These are phyloP conservation scores for Trichoderma gamsii DNA, from an alignment of 495 filamentous ascomycete genomes.

Conservation along the genomic window DNA sequence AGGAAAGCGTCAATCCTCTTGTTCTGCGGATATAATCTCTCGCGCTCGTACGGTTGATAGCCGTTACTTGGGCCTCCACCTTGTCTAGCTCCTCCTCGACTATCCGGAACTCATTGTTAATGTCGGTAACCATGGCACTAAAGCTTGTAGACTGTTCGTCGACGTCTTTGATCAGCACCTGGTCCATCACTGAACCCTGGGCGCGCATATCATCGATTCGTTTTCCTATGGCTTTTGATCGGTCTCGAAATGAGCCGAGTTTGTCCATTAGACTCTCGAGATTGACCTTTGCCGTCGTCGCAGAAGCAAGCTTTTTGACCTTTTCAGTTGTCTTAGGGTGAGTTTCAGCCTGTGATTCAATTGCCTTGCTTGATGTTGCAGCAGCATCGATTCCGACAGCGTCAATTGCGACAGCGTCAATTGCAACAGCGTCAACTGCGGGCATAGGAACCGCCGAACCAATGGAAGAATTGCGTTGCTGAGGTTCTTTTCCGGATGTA, in stretches of 20 bases:
- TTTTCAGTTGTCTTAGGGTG: not conserved
- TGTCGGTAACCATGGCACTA: slow-evolving; percentile 20
- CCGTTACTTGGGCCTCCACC: slow-evolving; percentile 20
- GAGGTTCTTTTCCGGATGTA: not conserved
- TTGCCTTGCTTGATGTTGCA: too few relatives aligned
- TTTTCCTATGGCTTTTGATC: slow-evolving; percentile 19
- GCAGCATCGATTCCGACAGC: too few relatives aligned
- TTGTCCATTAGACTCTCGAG: slow-evolving; percentile 24
- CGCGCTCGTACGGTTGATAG: slow-evolving; percentile 23
- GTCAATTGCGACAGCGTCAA: too few relatives aligned
- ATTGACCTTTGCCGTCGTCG: slow-evolving; percentile 23
- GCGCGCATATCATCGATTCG: slow-evolving; percentile 21
- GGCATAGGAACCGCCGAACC: not conserved
- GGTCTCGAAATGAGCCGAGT: slow-evolving; percentile 21
- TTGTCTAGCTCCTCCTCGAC: slow-evolving; percentile 24
- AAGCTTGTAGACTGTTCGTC: slow-evolving; percentile 19
- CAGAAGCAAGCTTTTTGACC: slow-evolving; percentile 16
- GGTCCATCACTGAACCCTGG: slow-evolving; percentile 11
- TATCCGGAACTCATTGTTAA: slow-evolving; percentile 22
- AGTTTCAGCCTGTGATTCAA: not conserved
- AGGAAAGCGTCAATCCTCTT: slow-evolving; percentile 47
- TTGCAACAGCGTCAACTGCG: not conserved
- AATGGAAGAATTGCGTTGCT: not conserved
- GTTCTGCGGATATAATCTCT: slow-evolving; percentile 48
- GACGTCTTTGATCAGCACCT: slow-evolving; percentile 18